Evolutionary conservation across 2,329 filamentous ascomycete species (phyloP).

Genomic region (Pestalotiopsis sp.): DNA sequence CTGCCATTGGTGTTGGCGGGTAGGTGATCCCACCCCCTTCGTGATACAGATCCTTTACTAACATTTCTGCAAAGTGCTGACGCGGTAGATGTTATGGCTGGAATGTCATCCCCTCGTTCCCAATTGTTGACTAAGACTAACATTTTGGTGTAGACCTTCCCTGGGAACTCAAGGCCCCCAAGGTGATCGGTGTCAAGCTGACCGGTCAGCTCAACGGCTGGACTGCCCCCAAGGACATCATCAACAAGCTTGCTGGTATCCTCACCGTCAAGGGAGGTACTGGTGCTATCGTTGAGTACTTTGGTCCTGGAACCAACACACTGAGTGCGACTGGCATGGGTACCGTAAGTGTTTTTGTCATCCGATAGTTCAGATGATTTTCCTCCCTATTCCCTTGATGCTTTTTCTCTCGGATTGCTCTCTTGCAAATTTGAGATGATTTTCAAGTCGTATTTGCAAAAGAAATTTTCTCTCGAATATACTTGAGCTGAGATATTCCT

Average conservation of each 20-base stretch:
- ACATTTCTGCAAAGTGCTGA: slow-evolving; percentile 69
- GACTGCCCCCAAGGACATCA: slow-evolving; percentile 85
- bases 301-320: slow-evolving; percentile 70
- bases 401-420: not conserved
- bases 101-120: too few relatives aligned
- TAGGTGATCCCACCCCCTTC: not conserved
- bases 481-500: too few relatives aligned
- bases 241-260: slow-evolving; percentile 84
- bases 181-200: slow-evolving; percentile 94
- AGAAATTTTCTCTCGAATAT: too few relatives aligned
- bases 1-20: slow-evolving; percentile 85
- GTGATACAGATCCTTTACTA: not conserved
- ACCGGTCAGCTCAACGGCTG: slow-evolving; percentile 89
- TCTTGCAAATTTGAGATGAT: not conserved
- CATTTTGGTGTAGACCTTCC: slow-evolving; percentile 63
- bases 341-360: slow-evolving; percentile 58
- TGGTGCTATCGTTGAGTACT: slow-evolving; percentile 84
- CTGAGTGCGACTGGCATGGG: slow-evolving; percentile 86
- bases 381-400: not conserved
- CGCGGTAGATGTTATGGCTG: slow-evolving; percentile 96
- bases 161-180: slow-evolving; percentile 98
- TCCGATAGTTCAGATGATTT: not conserved
- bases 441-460: too few relatives aligned
- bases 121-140: too few relatives aligned
- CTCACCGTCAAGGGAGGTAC: slow-evolving; percentile 98